Percentiles rank a stretch among this genome's conserved stretches.
These are phyloP conservation scores for Cutaneotrichosporon curvatum DNA, from an alignment of 1,284 basidiomycete species.

Conservation along the genomic window DNA sequence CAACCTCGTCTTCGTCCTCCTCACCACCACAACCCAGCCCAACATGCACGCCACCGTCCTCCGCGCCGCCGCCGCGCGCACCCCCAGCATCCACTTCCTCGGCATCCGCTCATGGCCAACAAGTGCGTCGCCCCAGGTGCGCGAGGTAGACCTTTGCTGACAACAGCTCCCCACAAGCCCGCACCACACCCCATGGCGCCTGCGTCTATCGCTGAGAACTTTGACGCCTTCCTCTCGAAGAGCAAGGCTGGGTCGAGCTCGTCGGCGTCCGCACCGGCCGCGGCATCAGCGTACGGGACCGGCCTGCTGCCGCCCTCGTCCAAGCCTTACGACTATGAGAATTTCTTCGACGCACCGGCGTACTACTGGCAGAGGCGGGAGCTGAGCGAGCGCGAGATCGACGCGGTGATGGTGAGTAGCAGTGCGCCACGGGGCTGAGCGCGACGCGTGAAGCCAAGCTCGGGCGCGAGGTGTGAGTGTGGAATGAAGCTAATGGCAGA, in stretches of 20 bases:
- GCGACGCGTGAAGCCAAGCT: not conserved
- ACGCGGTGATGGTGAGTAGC: constrained; percentile 64
- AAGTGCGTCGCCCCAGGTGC: constrained; percentile 47
- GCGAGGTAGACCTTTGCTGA: not conserved
- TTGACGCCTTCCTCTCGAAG: constrained; percentile 56
- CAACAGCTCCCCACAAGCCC: constrained; percentile 55
- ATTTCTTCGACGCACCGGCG: constrained; percentile 74
- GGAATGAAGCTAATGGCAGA: constrained; percentile 49
- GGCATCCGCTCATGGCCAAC: constrained; percentile 58
- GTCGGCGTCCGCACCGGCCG: constrained; percentile 11
- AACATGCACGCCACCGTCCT: constrained; percentile 29
- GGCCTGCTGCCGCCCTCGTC: constrained; percentile 17
- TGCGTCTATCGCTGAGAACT: constrained; percentile 58
- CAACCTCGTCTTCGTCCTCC: not conserved
- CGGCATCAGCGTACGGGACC: constrained; percentile 12
- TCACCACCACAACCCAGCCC: not conserved
- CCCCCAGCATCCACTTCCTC: constrained; percentile 70
- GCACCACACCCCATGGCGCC: constrained; percentile 72
- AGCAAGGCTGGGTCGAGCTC: constrained; percentile 20
- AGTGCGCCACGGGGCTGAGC: not conserved
- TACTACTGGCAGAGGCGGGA: constrained; percentile 60
- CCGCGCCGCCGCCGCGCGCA: constrained; percentile 28
- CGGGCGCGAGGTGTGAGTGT: not conserved
- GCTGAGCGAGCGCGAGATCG: constrained; percentile 64
- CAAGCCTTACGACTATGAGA: constrained; percentile 50